Conservation (phyloP, 495 filamentous ascomycete genomes). For the Neurospora sp. region DNA sequence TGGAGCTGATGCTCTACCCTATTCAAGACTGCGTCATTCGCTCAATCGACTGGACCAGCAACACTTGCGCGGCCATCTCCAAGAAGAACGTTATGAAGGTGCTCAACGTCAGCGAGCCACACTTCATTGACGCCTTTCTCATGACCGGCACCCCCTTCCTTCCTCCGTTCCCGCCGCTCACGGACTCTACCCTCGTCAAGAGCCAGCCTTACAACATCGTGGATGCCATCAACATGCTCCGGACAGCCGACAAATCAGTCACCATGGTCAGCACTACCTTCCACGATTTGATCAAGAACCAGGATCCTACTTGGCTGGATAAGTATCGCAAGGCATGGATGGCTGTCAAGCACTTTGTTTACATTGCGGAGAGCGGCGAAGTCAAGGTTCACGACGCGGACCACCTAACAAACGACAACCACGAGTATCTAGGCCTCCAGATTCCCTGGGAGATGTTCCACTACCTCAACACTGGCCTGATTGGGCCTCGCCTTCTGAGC, state of each 20-base stretch:
- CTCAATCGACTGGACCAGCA: constrained; percentile 57
- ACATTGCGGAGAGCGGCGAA: constrained; percentile 64
- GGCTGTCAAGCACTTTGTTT: constrained; percentile 76
- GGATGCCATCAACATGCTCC: constrained; percentile 63
- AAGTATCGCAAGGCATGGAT: constrained; percentile 76
- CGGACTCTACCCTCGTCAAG: constrained; percentile 37
- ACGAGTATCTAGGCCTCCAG: constrained; percentile 80
- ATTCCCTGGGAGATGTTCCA: constrained; percentile 87
- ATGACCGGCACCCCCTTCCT: constrained; percentile 78
- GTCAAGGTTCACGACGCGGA: constrained; percentile 62
- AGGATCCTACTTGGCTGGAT: constrained; percentile 67
- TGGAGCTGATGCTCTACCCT: constrained; percentile 83
- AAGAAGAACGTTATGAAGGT: constrained; percentile 60
- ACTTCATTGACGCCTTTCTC: constrained; percentile 74
- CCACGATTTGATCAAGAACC: constrained; percentile 57
- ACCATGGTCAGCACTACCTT: constrained; percentile 56
- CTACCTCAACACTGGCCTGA: constrained; percentile 75
- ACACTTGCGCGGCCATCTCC: constrained; percentile 59
- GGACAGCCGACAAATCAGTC: constrained; percentile 51
- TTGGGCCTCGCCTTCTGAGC: constrained; percentile 69
- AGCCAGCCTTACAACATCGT: constrained; percentile 46
- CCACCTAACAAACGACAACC: constrained; percentile 64
- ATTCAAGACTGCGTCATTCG: constrained; percentile 70
- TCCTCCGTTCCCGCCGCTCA: constrained; percentile 63
- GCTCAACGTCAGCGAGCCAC: constrained; percentile 55